Base-by-base conservation (phyloP, 2,329 filamentous ascomycete species). In the Alternaria longipes region DNA sequence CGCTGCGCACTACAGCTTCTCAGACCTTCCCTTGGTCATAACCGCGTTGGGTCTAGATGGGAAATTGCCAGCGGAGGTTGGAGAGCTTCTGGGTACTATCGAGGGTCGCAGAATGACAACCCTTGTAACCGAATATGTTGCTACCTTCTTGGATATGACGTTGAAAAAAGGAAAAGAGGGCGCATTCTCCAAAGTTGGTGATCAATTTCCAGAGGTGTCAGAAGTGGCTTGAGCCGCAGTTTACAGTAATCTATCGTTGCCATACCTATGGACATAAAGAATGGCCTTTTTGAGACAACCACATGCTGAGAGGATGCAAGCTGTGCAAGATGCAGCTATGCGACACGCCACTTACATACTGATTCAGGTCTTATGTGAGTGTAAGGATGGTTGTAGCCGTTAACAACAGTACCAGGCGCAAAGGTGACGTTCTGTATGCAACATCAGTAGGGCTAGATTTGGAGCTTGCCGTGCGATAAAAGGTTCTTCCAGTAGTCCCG, bases 1-100 rank as follows among this genome's bases (percentile, higher is more conserved):
- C 2, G 44, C 71, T 6, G 68, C 66, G 5, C 73, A 75, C 56
- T 74, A 74, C 49, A 66, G 69, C 42, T 75, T 75, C 47, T 73
- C 69, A 2, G 73, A 75, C 50, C 47, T 75, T 12, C 69, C 71
- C 1, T 38, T 71, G 3, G 54, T 73, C 6, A 55, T 57, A 0
- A 61, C 63, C 8, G 60, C 59, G 1, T 49, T 70, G 18, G 69
- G 68, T 14, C 14, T 74, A 20, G 62, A 68, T 50, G 54, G 65
- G 2, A 49, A 60, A 14, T 36, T 73, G 8, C 69, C 68, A 26
- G 16, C 53, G 5, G 66, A 69, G 28, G 52, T 68, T 3, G 65
- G 62, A n/a, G 54, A 69, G 52, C 46, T 74, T 0, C 22, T 75
- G 44, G 71, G 73, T 9, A 61, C 45, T 8, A 46, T 73, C 5